phyloP scores from a whole-genome alignment of 2,329 filamentous ascomycete species.

The Neopestalotiopsis rosae region DNA sequence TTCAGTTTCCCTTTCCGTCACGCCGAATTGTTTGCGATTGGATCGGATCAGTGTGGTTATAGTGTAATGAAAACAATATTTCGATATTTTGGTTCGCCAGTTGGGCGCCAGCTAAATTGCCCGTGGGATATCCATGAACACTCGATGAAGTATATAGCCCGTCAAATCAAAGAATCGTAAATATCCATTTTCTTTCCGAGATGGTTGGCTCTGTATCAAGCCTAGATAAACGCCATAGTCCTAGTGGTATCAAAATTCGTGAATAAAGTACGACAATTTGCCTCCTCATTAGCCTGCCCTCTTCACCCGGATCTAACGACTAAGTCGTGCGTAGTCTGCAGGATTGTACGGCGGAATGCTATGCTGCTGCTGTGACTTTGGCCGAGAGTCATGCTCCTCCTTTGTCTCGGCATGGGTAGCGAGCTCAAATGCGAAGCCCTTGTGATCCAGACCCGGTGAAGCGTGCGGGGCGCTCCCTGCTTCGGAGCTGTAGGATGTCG shows the following conservation, averaged over 20 bases:
- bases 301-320: conserved; percentile 8
- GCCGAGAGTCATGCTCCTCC: conserved; percentile 47
- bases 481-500: conserved; percentile 42
- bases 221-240: not conserved
- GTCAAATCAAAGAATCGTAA: not conserved
- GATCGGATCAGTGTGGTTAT: not conserved
- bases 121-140: not conserved
- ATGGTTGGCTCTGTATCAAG: not conserved
- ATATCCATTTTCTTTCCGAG: not conserved
- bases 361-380: conserved; percentile 28
- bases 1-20: not conserved
- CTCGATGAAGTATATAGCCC: not conserved
- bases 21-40: not conserved
- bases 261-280: not conserved
- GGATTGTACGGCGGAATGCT: conserved; percentile 25
- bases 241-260: conserved; percentile 5
- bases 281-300: not conserved
- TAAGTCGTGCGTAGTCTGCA: conserved; percentile 17
- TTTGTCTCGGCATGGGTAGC: conserved; percentile 52
- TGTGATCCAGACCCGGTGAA: conserved; percentile 47
- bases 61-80: not conserved
- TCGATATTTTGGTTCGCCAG: not conserved
- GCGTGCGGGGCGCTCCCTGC: conserved; percentile 35
- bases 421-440: conserved; percentile 48
- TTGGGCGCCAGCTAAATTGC: not conserved